Percentiles rank a stretch among this genome's conserved stretches.
Conservation (phyloP, 306 rosid genomes). For the Calophaca sinica region DNA sequence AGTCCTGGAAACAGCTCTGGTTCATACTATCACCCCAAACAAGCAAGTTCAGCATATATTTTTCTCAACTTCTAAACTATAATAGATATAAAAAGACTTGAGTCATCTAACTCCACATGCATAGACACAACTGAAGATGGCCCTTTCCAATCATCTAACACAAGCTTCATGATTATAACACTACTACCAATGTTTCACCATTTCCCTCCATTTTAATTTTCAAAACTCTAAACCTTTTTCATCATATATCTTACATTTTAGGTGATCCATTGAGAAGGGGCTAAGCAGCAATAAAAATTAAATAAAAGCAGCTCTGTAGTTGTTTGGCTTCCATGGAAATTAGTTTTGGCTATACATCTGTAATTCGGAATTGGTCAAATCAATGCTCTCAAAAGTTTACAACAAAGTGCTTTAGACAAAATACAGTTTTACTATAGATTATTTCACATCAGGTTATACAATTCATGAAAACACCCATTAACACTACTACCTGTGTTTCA, state of each 20-base stretch:
- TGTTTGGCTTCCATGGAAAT: neutral
- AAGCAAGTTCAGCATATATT: slow-evolving; percentile 39
- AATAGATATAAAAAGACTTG: neutral
- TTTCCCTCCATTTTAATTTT: slow-evolving; percentile 4
- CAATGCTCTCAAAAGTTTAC: neutral
- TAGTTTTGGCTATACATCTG: neutral
- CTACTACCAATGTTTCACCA: neutral
- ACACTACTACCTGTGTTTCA: neutral
- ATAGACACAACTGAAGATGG: slow-evolving; percentile 1
- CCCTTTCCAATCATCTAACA: slow-evolving; percentile 5
- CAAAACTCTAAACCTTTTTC: neutral
- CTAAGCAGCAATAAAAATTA: neutral
- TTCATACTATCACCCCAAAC: slow-evolving; percentile 69
- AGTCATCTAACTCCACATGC: neutral
- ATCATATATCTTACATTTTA: neutral
- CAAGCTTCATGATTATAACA: neutral
- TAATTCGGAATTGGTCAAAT: neutral
- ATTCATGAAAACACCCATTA: neutral
- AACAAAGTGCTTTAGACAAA: neutral
- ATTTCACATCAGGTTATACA: neutral
- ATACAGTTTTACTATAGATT: neutral
- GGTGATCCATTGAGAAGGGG: neutral
- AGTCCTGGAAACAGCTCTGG: slow-evolving; percentile 97
- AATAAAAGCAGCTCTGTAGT: neutral
- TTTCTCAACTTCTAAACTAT: slow-evolving; percentile 14